phyloP scores from a whole-genome alignment of 306 rosid species.

The Quercus mongolica region DNA sequence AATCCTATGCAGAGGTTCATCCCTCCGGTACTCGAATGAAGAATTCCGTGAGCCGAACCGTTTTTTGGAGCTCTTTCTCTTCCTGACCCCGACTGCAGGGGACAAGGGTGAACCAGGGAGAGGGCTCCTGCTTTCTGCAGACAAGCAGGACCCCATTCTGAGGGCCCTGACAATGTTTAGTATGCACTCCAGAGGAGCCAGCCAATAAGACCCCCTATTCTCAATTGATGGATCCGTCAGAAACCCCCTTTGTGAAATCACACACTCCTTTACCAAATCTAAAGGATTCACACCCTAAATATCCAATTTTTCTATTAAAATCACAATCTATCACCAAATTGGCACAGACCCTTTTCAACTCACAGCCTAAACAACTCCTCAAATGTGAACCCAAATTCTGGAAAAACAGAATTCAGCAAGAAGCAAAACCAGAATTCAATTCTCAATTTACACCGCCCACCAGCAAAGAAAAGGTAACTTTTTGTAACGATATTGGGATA shows the following conservation, averaged over 20 bases:
- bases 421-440: not conserved
- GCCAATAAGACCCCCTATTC: constrained; percentile 36
- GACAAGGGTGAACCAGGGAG: constrained; percentile 56
- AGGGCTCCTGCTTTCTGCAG: constrained; percentile 95
- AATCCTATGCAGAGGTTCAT: constrained; percentile 63
- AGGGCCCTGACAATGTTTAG: constrained; percentile 83
- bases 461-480: not conserved
- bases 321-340: not conserved
- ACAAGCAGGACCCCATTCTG: constrained; percentile 99
- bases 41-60: constrained; percentile 50
- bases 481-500: not conserved
- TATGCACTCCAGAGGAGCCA: constrained; percentile 90
- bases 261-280: not conserved
- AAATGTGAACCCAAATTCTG: not conserved
- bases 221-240: constrained; percentile 73
- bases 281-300: not conserved
- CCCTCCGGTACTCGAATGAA: constrained; percentile 71
- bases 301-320: not conserved
- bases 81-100: constrained; percentile 31
- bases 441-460: not conserved
- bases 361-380: not conserved
- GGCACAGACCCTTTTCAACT: constrained; percentile 5
- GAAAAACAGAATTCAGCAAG: not conserved
- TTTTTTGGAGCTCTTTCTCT: constrained; percentile 39
- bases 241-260: not conserved